Evolutionary conservation across 768 basidiomycete species (phyloP).

Genomic region (Macrolepiota fuliginosa): DNA sequence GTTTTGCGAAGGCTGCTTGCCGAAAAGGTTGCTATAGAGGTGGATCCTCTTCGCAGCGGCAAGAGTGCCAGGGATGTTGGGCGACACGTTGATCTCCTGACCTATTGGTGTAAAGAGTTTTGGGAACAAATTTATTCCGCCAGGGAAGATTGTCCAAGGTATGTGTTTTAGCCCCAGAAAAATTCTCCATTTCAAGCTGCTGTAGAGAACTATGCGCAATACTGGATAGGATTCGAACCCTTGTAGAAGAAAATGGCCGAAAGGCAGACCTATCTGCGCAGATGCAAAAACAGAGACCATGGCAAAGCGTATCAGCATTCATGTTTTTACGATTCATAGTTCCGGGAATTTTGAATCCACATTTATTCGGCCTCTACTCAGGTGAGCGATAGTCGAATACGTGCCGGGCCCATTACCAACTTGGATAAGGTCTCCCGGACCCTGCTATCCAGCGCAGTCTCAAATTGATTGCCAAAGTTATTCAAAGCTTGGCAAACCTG

Average conservation of each 20-base stretch:
- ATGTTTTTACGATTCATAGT: conserved; percentile 88
- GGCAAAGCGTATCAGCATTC: conserved; percentile 87
- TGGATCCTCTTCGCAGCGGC: conserved; percentile 69
- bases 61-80: conserved; percentile 63
- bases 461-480: conserved; percentile 83
- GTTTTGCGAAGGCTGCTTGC: conserved; percentile 67
- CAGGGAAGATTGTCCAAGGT: conserved; percentile 74
- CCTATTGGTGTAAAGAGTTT: conserved; percentile 76
- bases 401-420: neutral
- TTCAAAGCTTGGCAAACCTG: conserved; percentile 86
- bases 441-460: conserved; percentile 72
- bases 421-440: conserved; percentile 58
- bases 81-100: conserved; percentile 64
- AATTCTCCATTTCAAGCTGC: conserved; percentile 9
- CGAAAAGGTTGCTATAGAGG: conserved; percentile 78
- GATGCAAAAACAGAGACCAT: conserved; percentile 55
- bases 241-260: conserved; percentile 68
- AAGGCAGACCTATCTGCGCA: conserved; percentile 38
- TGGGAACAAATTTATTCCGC: conserved; percentile 82
- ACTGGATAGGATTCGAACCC: conserved; percentile 65
- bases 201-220: conserved; percentile 69
- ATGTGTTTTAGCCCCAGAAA: conserved; percentile 26
- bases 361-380: conserved; percentile 75
- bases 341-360: conserved; percentile 86
- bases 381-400: conserved; percentile 42